These are phyloP conservation scores for Laguncularia racemosa DNA, from an alignment of 345 rosid species.

Conservation along the genomic window DNA sequence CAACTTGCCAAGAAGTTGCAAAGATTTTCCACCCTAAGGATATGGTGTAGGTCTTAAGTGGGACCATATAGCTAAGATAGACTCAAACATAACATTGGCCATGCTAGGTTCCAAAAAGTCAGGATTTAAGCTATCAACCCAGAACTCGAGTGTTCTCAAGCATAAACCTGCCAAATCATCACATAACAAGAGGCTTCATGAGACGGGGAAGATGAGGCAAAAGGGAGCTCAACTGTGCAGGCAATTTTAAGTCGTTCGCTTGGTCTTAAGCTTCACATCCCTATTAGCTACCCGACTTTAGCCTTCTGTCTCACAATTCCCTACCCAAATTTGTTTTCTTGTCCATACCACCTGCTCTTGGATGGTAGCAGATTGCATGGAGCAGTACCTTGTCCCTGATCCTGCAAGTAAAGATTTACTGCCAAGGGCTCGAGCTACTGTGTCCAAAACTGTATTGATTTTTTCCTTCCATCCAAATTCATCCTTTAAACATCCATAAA, in stretches of 20 bases:
- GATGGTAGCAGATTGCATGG: constrained; percentile 55
- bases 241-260: constrained; percentile 78
- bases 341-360: constrained; percentile 83
- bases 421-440: constrained; percentile 94
- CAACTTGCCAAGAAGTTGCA: constrained; percentile 95
- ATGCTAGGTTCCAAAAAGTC: constrained; percentile 96
- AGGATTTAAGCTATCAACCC: constrained; percentile 99
- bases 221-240: constrained; percentile 95
- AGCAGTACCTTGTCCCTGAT: constrained; percentile 57
- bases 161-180: constrained; percentile 88
- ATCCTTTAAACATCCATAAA: constrained; percentile 93
- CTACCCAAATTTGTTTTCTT: too few species aligned
- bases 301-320: too few species aligned
- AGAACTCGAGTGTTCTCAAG: constrained; percentile 91
- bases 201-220: constrained; percentile 87
- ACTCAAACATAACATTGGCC: constrained; percentile 96
- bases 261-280: too few species aligned
- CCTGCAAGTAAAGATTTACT: constrained; percentile 55
- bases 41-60: constrained; percentile 89
- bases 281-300: constrained; percentile 34
- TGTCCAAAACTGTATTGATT: constrained; percentile 80
- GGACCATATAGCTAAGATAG: constrained; percentile 95
- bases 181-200: constrained; percentile 87
- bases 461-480: constrained; percentile 99
- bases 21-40: constrained; percentile 89